Evolutionary conservation across 805 yeast genomes (phyloP).

Genomic region (Candida xyloterini): DNA sequence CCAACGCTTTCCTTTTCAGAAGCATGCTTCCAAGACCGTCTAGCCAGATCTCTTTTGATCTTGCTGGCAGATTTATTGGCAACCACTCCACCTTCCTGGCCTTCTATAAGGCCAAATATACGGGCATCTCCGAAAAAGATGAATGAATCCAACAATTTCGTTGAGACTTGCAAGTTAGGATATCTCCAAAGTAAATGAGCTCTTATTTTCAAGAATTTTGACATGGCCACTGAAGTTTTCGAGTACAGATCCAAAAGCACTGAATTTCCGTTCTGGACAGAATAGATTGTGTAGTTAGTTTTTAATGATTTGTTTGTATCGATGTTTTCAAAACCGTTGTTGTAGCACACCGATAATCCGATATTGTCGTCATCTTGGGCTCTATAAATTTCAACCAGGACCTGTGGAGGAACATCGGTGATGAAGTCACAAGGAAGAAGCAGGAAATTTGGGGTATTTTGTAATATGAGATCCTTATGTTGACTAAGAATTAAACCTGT

Average conservation of each 20-base stretch:
- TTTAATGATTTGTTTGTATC: slow-evolving; percentile 69
- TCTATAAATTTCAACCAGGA: slow-evolving; percentile 78
- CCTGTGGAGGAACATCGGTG: slow-evolving; percentile 89
- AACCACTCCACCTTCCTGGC: slow-evolving; percentile 27
- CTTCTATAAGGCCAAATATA: slow-evolving; percentile 49
- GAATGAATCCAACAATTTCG: slow-evolving; percentile 68
- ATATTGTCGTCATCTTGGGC: slow-evolving; percentile 63
- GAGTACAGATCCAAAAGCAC: slow-evolving; percentile 69
- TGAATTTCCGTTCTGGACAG: slow-evolving; percentile 42
- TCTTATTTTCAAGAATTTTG: slow-evolving; percentile 71
- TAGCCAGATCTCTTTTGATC: slow-evolving; percentile 79
- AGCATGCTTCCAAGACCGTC: slow-evolving; percentile 89
- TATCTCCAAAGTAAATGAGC: slow-evolving; percentile 88
- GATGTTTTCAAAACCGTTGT: slow-evolving; percentile 68
- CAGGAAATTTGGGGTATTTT: slow-evolving; percentile 53
- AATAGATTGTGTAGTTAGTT: slow-evolving; percentile 64
- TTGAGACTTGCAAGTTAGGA: slow-evolving; percentile 75
- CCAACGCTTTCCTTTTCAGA: slow-evolving; percentile 57
- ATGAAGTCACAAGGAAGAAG: slow-evolving; percentile 91
- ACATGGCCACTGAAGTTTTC: slow-evolving; percentile 62
- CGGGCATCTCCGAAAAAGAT: slow-evolving; percentile 62
- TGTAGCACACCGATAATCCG: slow-evolving; percentile 75
- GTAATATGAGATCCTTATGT: slow-evolving; percentile 38
- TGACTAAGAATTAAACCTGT: slow-evolving; percentile 65
- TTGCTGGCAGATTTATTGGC: slow-evolving; percentile 54